phyloP scores from a whole-genome alignment of 345 rosid species.

The Hypericum androsaemum region DNA sequence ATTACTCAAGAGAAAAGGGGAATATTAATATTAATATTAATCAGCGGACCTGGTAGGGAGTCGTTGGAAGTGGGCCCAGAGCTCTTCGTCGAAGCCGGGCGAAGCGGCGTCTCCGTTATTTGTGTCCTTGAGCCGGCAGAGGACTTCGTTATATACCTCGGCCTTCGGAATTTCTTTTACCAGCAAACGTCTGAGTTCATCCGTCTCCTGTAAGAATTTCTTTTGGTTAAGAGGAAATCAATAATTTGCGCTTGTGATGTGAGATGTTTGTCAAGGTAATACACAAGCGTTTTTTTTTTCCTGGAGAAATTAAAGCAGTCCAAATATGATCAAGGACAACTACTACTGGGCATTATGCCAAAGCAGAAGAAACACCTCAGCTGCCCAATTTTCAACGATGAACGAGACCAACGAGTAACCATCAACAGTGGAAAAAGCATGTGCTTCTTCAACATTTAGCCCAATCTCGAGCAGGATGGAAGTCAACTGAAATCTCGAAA shows the following conservation, averaged over 20 bases:
- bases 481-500: neutral
- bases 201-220: neutral
- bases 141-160: constrained; percentile 37
- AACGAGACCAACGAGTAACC: neutral
- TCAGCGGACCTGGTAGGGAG: constrained; percentile 37
- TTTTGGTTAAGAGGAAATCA: no score
- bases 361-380: neutral
- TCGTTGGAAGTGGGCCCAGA: constrained; percentile 48
- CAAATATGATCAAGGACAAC: no score
- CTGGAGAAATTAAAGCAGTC: no score
- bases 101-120: constrained; percentile 22
- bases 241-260: no score
- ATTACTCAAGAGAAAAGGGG: neutral
- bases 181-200: neutral
- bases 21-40: neutral
- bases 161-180: constrained; percentile 16
- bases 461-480: neutral
- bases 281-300: no score
- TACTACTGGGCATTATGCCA: neutral
- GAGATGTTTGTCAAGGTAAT: no score
- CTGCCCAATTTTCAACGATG: neutral
- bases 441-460: constrained; percentile 1
- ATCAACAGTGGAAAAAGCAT: constrained; percentile 1
- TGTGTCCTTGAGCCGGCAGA: constrained; percentile 24
- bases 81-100: constrained; percentile 42